Evolutionary conservation across 2,329 filamentous ascomycete species (phyloP), one percentile per base, ranked within the genome.

Genomic region (Aureobasidium sp.): DNA sequence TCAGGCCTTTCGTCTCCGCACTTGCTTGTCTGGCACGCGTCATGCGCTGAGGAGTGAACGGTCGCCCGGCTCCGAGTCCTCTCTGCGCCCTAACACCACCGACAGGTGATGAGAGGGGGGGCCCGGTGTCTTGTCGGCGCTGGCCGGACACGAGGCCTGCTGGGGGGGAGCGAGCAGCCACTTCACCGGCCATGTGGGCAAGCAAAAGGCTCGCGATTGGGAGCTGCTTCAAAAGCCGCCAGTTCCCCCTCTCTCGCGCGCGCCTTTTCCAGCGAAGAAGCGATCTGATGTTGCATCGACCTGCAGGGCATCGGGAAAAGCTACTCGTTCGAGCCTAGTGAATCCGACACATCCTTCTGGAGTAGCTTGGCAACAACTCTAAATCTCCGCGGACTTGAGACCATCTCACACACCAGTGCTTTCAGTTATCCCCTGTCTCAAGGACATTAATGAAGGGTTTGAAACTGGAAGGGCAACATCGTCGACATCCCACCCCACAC

Each of bases 311-410:
- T 53, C 60, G 60, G 49, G n/a, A 53, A 22, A 36, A 62, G 37
- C 39, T 62, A 17, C 60, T 41, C 12, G 5, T 27, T 48, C 7
- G 37, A 31, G 60, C 15, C 42, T 62, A 62, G 60, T 22, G 3
- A 8, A 44, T 49, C 47, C 27, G 42, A 56, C 25, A 12, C 29
- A 56, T 39, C 48, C 34, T 56, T 56, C 51, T 56, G 56, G 42
- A 14, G 59, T 17, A 41, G 41, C 47, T 58, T 61, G 57, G 57
- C n/a, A 42, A 42, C 57, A 60, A 60, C 45, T 60, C 20, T 60
- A 60, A 51, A 60, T 60, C 57, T 60, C 57, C 57, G 57, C 57
- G 57, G 57, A 51, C 29, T 7, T 60, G 57, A 42, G 31, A 51
- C 29, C 36, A 17, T 47, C 44, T 59, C 34, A 11, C n/a, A 39